A percentile compares a stretch with the other conserved stretches of the same genome.
phyloP scores from a whole-genome alignment of 2,329 filamentous ascomycete genomes.

The Acarospora socialis region DNA sequence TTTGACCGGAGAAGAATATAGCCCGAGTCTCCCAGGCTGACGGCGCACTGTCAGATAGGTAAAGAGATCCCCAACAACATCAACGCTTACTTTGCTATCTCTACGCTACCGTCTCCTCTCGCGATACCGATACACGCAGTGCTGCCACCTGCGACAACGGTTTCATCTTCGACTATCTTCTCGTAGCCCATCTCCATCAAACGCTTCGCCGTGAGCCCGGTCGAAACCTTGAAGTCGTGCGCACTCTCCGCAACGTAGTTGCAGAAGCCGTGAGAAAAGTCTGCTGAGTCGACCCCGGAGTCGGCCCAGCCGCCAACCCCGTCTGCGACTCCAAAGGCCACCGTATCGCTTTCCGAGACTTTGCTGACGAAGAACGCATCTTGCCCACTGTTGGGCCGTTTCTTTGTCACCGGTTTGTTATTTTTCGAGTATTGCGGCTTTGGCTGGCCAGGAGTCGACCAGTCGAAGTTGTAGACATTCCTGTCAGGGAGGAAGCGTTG shows the following conservation, averaged over 20 bases:
- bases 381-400: slow-evolving; percentile 72
- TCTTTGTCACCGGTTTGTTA: slow-evolving; percentile 36
- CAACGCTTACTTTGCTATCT: slow-evolving; percentile 59
- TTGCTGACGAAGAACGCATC: slow-evolving; percentile 89
- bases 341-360: slow-evolving; percentile 54
- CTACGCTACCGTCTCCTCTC: slow-evolving; percentile 55
- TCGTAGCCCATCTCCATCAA: slow-evolving; percentile 79
- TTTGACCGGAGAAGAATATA: slow-evolving; percentile 78
- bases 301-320: slow-evolving; percentile 93
- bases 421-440: slow-evolving; percentile 20
- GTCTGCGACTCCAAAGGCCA: slow-evolving; percentile 83
- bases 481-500: slow-evolving; percentile 51
- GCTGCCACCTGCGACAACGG: slow-evolving; percentile 69
- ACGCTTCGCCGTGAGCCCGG: slow-evolving; percentile 27
- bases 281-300: slow-evolving; percentile 80
- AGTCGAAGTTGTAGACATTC: slow-evolving; percentile 60
- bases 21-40: slow-evolving; percentile 74
- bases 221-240: no score
- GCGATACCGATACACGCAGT: slow-evolving; percentile 83
- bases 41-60: slow-evolving; percentile 2
- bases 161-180: slow-evolving; percentile 57
- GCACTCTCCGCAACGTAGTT: slow-evolving; percentile 78
- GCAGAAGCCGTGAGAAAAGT: slow-evolving; percentile 90
- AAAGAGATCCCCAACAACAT: background rate
- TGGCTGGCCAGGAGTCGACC: no score